Percentiles rank a stretch among this genome's conserved stretches.
Conservation (phyloP, 805 yeast genomes). For the Metschnikowia picachoensis region DNA sequence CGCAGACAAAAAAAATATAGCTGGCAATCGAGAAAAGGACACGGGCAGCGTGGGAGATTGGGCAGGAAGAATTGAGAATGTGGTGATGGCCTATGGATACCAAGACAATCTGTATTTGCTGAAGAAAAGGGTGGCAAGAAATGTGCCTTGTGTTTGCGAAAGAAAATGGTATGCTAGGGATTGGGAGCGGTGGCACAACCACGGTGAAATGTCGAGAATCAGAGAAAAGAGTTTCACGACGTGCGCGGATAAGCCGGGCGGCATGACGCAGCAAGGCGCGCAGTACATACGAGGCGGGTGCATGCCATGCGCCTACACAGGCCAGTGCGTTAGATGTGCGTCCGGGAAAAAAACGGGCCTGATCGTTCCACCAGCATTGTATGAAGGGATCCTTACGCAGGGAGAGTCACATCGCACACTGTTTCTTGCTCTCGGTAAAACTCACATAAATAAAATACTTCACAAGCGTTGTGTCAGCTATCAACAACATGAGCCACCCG, state of each 20-base stretch:
- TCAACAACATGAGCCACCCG: too few relatives aligned
- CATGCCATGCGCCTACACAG: slow-evolving; percentile 1
- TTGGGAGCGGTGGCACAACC: slow-evolving; percentile 4
- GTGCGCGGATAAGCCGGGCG: slow-evolving; percentile 9
- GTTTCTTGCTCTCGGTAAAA: too few relatives aligned
- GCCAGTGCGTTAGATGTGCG: slow-evolving; percentile 10
- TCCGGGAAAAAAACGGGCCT: neutral
- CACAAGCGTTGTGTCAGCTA: too few relatives aligned
- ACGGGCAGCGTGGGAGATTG: neutral
- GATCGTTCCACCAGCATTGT: too few relatives aligned
- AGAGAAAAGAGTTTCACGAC: slow-evolving; percentile 12
- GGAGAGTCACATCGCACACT: too few relatives aligned
- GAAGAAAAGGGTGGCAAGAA: neutral
- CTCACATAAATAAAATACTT: too few relatives aligned
- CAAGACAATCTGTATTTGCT: too few relatives aligned
- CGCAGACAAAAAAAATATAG: neutral
- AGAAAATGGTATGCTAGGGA: slow-evolving; percentile 1
- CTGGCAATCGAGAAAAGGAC: neutral
- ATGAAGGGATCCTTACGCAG: too few relatives aligned
- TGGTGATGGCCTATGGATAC: neutral
- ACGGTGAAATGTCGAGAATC: slow-evolving; percentile 10
- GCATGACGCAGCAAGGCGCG: slow-evolving; percentile 8
- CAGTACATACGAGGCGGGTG: slow-evolving; percentile 10
- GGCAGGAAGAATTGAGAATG: neutral
- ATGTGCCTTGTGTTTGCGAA: neutral